Conservation (phyloP, 2,329 filamentous ascomycete genomes). For the Neonectria ditissima region DNA sequence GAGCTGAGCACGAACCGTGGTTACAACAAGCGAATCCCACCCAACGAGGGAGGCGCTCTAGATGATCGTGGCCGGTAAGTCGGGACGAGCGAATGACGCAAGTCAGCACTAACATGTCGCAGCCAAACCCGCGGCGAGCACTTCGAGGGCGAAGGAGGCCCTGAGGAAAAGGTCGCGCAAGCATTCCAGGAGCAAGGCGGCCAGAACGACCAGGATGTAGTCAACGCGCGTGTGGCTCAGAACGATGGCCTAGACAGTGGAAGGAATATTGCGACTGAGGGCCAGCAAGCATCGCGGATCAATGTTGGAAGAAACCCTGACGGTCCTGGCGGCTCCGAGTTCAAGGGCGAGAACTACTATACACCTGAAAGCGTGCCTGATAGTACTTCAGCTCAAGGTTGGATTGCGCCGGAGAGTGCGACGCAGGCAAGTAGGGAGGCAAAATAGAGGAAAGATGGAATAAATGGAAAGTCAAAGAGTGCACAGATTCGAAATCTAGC, state of each 20-base stretch:
- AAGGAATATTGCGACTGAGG: neutral
- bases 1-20: slow-evolving; percentile 59
- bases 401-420: neutral
- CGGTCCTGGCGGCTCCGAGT: slow-evolving; percentile 49
- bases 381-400: neutral
- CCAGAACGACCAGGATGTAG: neutral
- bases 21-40: slow-evolving; percentile 60
- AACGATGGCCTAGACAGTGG: neutral
- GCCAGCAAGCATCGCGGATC: neutral
- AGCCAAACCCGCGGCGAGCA: slow-evolving; percentile 59
- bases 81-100: neutral
- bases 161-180: slow-evolving; percentile 53
- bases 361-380: neutral
- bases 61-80: slow-evolving; percentile 60
- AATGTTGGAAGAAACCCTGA: slow-evolving; percentile 50
- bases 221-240: neutral
- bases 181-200: slow-evolving; percentile 20
- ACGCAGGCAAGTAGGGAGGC: neutral
- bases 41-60: slow-evolving; percentile 57
- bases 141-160: slow-evolving; percentile 58
- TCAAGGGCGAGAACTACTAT: slow-evolving; percentile 2
- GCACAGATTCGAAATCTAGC: no score
- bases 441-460: neutral
- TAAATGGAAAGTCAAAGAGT: neutral
- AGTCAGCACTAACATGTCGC: slow-evolving; percentile 25